A percentile compares a stretch with the other conserved stretches of the same genome.
phyloP scores from a whole-genome alignment of 2,329 filamentous ascomycete species.

The Westerdykella sp. region DNA sequence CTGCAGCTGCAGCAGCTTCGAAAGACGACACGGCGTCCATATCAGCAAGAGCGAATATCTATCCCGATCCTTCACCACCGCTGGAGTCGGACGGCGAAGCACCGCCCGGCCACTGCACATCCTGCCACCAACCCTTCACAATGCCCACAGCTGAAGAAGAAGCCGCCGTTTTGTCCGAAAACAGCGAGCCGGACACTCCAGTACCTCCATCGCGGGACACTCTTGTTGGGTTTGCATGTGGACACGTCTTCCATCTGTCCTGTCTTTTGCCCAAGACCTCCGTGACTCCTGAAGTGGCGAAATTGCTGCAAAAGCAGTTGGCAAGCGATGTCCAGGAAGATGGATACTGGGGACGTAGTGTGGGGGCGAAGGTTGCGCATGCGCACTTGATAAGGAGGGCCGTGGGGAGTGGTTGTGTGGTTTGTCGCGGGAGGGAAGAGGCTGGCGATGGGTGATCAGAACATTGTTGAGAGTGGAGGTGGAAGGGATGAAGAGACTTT shows the following conservation, averaged over 20 bases:
- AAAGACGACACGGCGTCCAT: slow-evolving; percentile 19
- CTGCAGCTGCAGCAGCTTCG: slow-evolving; percentile 17
- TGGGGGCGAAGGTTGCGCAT: slow-evolving; percentile 52
- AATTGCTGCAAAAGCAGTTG: slow-evolving; percentile 41
- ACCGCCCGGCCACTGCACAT: slow-evolving; percentile 31
- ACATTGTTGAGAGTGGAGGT: slow-evolving; percentile 76
- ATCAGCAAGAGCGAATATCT: slow-evolving; percentile 12
- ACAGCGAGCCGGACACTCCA: slow-evolving; percentile 10
- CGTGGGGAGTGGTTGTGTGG: slow-evolving; percentile 48
- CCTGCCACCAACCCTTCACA: slow-evolving; percentile 27
- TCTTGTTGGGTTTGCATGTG: slow-evolving; percentile 73
- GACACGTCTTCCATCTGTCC: slow-evolving; percentile 71
- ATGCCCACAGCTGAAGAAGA: slow-evolving; percentile 28
- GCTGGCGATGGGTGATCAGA: slow-evolving; percentile 45
- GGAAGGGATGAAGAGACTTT: slow-evolving; percentile 66
- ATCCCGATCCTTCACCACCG: slow-evolving; percentile 20
- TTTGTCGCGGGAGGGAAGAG: slow-evolving; percentile 33
- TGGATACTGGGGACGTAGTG: slow-evolving; percentile 52
- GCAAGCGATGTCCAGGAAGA: slow-evolving; percentile 37
- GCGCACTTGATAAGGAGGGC: slow-evolving; percentile 81
- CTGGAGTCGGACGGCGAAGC: slow-evolving; percentile 17
- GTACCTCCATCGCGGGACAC: slow-evolving; percentile 49
- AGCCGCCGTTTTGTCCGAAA: slow-evolving; percentile 1
- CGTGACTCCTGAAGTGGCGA: slow-evolving; percentile 38
- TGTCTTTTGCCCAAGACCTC: slow-evolving; percentile 54